Evolutionary conservation across 495 filamentous ascomycete species (phyloP).

Genomic region (Hypomontagnella submonticulosa): DNA sequence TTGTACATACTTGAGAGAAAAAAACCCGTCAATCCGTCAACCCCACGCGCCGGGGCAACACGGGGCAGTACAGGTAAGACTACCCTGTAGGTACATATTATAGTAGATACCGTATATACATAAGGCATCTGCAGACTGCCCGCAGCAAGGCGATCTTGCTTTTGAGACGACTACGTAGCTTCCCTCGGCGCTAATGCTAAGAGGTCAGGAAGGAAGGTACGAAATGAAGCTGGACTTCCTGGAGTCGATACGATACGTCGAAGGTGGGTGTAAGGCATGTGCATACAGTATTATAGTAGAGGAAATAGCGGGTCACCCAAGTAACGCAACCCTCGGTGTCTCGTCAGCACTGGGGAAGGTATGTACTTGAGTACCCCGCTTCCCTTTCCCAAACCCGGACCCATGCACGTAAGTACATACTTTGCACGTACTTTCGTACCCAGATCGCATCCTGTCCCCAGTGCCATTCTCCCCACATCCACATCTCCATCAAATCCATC

Average conservation of each 20-base stretch:
- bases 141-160: slow-evolving; percentile 50
- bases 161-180: slow-evolving; percentile 28
- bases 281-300: neutral
- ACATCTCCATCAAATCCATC: slow-evolving; percentile 36
- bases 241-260: neutral
- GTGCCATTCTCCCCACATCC: slow-evolving; percentile 33
- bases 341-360: slow-evolving; percentile 15
- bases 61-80: too few relatives aligned
- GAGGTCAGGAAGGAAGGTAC: slow-evolving; percentile 5
- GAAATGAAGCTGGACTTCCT: neutral
- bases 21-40: slow-evolving; percentile 7
- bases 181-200: slow-evolving; percentile 21
- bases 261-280: neutral
- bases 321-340: slow-evolving; percentile 50
- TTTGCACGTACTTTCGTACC: neutral
- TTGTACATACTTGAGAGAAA: slow-evolving; percentile 4
- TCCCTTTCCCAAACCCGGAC: slow-evolving; percentile 14
- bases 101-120: slow-evolving; percentile 11
- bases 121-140: slow-evolving; percentile 29
- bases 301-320: slow-evolving; percentile 34
- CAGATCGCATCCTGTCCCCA: slow-evolving; percentile 35
- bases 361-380: slow-evolving; percentile 39
- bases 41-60: slow-evolving; percentile 10
- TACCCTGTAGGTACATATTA: neutral
- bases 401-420: slow-evolving; percentile 4